These are phyloP conservation scores for Microstegium vimineum DNA, from an alignment of 176 grass and related monocot genomes.

Conservation along the genomic window DNA sequence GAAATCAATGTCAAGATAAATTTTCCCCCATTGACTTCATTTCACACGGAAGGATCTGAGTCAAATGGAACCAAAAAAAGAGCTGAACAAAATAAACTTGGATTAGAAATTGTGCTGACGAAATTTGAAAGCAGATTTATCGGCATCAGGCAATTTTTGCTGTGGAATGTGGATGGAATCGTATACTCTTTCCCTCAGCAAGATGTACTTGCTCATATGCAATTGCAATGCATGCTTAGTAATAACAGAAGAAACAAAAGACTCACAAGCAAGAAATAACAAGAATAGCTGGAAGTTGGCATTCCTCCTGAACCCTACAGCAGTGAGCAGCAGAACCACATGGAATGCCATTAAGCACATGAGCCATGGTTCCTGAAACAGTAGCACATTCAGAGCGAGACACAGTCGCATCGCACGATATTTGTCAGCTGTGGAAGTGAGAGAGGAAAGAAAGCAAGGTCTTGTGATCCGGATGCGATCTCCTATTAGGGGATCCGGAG, in stretches of 20 bases:
- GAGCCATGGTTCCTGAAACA: slow-evolving; percentile 71
- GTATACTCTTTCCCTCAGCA: background rate
- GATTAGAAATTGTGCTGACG: background rate
- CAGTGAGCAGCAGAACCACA: slow-evolving; percentile 40
- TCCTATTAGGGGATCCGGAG: background rate
- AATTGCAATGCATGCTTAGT: no score
- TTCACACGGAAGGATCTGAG: background rate
- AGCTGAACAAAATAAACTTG: background rate
- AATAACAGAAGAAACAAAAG: background rate
- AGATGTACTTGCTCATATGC: background rate
- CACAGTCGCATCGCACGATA: background rate
- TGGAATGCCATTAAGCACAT: slow-evolving; percentile 58
- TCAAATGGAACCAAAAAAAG: background rate
- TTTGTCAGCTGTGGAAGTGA: background rate
- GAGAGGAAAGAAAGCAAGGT: background rate
- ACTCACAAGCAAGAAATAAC: slow-evolving; percentile 70
- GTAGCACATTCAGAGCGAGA: background rate
- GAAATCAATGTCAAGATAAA: background rate
- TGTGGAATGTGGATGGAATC: background rate
- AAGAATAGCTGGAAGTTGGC: slow-evolving; percentile 53
- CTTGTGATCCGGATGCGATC: background rate
- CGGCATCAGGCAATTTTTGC: background rate
- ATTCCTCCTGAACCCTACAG: slow-evolving; percentile 46
- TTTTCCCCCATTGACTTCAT: background rate
- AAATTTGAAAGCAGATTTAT: background rate